Evolutionary conservation across 768 basidiomycete genomes (phyloP), one percentile per base, ranked within the genome.

Genomic region (Plicaturopsis crispa): DNA sequence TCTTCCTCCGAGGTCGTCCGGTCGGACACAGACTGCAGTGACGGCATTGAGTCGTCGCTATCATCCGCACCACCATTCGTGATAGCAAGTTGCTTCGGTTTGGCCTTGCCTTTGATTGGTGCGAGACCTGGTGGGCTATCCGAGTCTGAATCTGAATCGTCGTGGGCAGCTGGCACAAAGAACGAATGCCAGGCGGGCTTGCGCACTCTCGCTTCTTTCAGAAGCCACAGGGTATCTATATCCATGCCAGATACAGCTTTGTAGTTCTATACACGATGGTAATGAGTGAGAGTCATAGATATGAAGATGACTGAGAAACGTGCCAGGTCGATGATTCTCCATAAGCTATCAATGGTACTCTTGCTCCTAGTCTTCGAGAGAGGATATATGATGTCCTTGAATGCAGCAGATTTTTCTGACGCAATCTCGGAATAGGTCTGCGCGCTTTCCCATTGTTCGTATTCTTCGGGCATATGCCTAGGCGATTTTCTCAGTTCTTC

Each of bases 401-500:
- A 79, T 44, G 58, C 72, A 13, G 61, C 58, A 33, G 63, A 67
- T 35, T 61, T 54, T 33, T 67, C 61, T 2, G 78, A 70, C 12
- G 82, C 84, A 44, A 67, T 59, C 36, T 64, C 62, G 0, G 86
- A 88, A 42, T 64, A 64, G 34, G 75, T 52, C 48, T 83, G 78
- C 3, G 85, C 84, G 44, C 84, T 78, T 2, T 75, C 52, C 84
- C 85, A 90, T 35, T 51, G 49, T 40, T 80, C 72, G 44, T 77
- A 84, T 28, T 68, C 69, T 36, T 74, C 70, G 4, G 81, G 75
- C 66, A 76, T 77, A 33, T 66, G 52, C 24, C 69, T 72, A 12
- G 65, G 55, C 24, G 63, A 57, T 5, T 60, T 56, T 51, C 66
- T 75, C 71, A 76, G 82, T 19, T 53, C 51, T 31, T 72, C 63